Conservation (phyloP, 2,329 filamentous ascomycete species). For the Hymenoscyphus fraxineus region DNA sequence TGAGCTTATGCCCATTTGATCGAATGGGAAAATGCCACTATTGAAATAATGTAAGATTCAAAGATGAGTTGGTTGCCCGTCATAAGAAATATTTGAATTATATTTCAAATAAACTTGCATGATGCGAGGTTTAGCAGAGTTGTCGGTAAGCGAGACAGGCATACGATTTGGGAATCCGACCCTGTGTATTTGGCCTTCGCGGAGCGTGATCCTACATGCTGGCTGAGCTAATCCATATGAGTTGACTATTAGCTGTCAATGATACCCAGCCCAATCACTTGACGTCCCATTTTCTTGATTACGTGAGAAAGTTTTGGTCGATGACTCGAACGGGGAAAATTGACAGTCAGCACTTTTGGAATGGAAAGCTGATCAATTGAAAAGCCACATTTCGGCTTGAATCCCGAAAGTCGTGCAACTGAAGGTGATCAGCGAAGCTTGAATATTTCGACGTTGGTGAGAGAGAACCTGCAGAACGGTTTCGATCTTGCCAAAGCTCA, state of each 20-base stretch:
- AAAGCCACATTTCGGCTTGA: background rate
- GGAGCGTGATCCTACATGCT: background rate
- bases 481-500: background rate
- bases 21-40: background rate
- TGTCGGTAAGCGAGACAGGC: background rate
- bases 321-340: background rate
- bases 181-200: background rate
- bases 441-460: background rate
- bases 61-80: no score
- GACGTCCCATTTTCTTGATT: background rate
- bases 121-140: background rate
- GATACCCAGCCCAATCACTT: background rate
- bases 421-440: background rate
- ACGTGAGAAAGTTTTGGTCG: background rate
- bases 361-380: no score
- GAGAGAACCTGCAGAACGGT: background rate
- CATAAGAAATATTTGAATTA: background rate
- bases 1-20: background rate
- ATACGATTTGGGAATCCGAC: background rate
- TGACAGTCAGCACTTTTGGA: background rate
- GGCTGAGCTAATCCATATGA: background rate
- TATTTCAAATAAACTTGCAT: background rate
- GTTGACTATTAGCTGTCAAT: background rate
- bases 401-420: background rate
- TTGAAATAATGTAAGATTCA: no score